Evolutionary conservation across 768 basidiomycete genomes (phyloP), one percentile per base, ranked within the genome.

Genomic region (Boletus coccyginus): DNA sequence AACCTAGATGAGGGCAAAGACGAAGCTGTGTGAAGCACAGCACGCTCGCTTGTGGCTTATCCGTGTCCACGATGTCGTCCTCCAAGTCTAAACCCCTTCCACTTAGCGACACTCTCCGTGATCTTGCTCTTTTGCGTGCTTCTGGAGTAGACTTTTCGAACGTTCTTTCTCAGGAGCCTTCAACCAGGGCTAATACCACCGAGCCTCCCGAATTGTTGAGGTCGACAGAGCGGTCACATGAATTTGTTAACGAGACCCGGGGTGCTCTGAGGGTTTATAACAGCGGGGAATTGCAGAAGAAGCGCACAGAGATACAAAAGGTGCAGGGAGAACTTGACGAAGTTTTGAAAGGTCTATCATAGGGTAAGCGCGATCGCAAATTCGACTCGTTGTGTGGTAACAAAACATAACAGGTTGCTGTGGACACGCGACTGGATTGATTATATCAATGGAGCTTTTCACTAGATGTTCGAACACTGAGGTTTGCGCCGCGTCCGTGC

Each of bases 51-150:
- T 31, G 38, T 27, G 5, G 27, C 27, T 49, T 31, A 32, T 40
- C 50, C 38, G 1, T 12, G 35, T 35, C 48, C 50, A 54, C 52
- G 7, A 68, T 68, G 66, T 61, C 58, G 12, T 57, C 70, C 5
- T 60, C 61, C 75, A 75, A 73, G 73, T 52, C 64, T 29, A 68
- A 65, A 52, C 79, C 83, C 13, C 75, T 91, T 41, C 74, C 82
- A 8, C 76, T 90, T 43, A 52, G 63, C 27, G 79, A 83, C 53
- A 84, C 83, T 8, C 77, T 91, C 38, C 85, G 80, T 13, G 90
- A 92, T 70, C 81, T 92, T 24, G 88, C 90, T 7, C 70, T 89
- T 33, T 73, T 92, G 19, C 81, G 86, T 40, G 82, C 82, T 29
- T 83, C 85, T 11, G 81, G 79, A 24, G 56, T 80, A 44, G 74